phyloP scores from a whole-genome alignment of 225 moss, liverwort and hornwort genomes.

The Bryoerythrophyllum caledonicum region DNA sequence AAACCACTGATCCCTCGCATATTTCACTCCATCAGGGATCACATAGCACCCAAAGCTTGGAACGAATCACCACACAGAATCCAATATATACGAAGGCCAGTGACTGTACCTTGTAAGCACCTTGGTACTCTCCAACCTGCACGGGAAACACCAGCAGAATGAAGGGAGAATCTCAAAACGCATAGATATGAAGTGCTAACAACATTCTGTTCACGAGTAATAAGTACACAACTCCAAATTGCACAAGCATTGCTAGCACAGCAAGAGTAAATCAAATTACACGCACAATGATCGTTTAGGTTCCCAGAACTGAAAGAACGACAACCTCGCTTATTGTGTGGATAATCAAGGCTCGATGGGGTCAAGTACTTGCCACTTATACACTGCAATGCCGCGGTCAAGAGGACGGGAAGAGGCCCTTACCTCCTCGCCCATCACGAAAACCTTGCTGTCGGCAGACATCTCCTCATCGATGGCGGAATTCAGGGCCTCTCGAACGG shows the following conservation, averaged over 20 bases:
- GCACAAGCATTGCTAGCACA: neutral
- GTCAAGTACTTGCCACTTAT: neutral
- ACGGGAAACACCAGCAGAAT: slow-evolving; percentile 6
- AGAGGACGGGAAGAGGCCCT: slow-evolving; percentile 13
- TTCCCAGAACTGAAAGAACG: neutral
- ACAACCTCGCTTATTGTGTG: neutral
- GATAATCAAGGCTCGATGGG: neutral
- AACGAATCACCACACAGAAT: neutral
- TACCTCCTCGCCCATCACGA: slow-evolving; percentile 65
- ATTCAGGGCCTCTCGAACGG: slow-evolving; percentile 60
- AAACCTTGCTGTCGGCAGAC: slow-evolving; percentile 60
- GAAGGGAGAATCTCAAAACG: neutral
- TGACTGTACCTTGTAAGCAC: slow-evolving; percentile 54
- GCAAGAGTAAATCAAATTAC: neutral
- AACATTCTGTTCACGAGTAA: neutral
- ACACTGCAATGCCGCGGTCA: neutral
- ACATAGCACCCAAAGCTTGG: neutral
- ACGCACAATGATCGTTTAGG: neutral
- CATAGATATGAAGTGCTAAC: neutral
- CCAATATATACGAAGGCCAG: neutral
- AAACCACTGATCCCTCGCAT: neutral
- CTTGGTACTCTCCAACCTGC: slow-evolving; percentile 73
- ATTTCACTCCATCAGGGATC: neutral
- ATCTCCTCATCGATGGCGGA: slow-evolving; percentile 63
- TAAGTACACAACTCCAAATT: neutral